A percentile compares a stretch with the other conserved stretches of the same genome.
Evolutionary conservation across 73 alveolate species (phyloP).

Genomic region (Blepharisma stoltei): DNA sequence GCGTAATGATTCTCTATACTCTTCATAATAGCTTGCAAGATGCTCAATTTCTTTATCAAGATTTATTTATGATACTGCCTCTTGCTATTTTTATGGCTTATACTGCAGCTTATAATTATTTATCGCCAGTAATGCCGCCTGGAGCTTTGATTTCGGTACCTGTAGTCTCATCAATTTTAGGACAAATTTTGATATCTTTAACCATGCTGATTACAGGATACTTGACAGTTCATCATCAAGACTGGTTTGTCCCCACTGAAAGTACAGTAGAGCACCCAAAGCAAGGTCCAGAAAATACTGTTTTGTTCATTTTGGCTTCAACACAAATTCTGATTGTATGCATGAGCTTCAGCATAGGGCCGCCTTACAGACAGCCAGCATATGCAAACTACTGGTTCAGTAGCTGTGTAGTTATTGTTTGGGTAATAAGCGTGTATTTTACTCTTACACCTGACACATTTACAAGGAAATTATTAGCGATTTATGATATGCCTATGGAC

Average conservation of each 20-base stretch:
- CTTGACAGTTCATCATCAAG: background rate
- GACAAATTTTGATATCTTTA: conserved; percentile 44
- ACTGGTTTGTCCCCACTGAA: conserved; percentile 3
- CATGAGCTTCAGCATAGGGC: conserved; percentile 17
- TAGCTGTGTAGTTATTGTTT: background rate
- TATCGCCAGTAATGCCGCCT: conserved; percentile 84
- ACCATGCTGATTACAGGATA: background rate
- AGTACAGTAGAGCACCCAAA: background rate
- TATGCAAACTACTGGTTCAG: conserved; percentile 22
- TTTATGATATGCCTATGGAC: too few relatives aligned
- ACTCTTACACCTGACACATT: background rate
- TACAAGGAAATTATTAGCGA: too few relatives aligned
- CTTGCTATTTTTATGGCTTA: conserved; percentile 86
- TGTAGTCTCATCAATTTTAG: conserved; percentile 74
- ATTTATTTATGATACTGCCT: conserved; percentile 83
- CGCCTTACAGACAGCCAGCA: conserved; percentile 25
- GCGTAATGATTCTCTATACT: conserved; percentile 77
- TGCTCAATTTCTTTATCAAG: conserved; percentile 86
- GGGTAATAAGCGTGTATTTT: background rate
- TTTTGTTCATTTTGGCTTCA: conserved; percentile 8
- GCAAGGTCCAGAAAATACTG: conserved; percentile 4
- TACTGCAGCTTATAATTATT: conserved; percentile 81
- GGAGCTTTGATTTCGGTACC: conserved; percentile 85
- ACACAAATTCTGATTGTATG: conserved; percentile 6
- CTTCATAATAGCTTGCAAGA: conserved; percentile 73